Percentiles rank a stretch among this genome's conserved stretches.
Evolutionary conservation across 306 rosid species (phyloP).

Genomic region (Casuarina cunninghamiana): DNA sequence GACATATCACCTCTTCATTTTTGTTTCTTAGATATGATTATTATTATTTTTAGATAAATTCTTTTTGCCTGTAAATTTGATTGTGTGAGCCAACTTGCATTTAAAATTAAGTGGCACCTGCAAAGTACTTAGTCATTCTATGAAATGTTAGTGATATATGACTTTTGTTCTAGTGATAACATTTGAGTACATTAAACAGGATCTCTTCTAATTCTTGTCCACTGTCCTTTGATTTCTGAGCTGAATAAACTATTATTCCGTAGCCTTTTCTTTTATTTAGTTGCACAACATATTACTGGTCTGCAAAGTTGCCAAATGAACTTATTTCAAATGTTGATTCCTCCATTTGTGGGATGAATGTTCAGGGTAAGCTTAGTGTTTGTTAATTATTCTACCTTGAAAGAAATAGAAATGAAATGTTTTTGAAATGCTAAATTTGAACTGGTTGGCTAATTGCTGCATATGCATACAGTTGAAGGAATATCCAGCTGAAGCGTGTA

Average conservation of each 20-base stretch:
- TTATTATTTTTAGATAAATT: neutral
- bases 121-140: neutral
- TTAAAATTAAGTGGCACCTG: neutral
- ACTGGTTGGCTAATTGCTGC: conserved; percentile 25
- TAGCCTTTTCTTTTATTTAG: neutral
- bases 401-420: no score
- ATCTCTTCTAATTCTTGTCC: neutral
- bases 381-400: neutral
- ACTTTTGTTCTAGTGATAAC: neutral
- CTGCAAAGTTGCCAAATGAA: neutral
- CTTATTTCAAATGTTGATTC: neutral
- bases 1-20: neutral
- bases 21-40: neutral
- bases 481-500: conserved; percentile 92
- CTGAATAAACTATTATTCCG: neutral
- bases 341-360: conserved; percentile 2
- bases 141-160: neutral
- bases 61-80: neutral
- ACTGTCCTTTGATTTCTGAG: neutral
- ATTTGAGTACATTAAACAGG: neutral
- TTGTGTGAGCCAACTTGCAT: neutral
- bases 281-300: neutral
- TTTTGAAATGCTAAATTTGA: conserved; percentile 19
- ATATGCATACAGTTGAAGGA: conserved; percentile 73
- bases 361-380: neutral